Evolutionary conservation across 2,329 filamentous ascomycete genomes (phyloP).

Genomic region (Nakataea oryzae): DNA sequence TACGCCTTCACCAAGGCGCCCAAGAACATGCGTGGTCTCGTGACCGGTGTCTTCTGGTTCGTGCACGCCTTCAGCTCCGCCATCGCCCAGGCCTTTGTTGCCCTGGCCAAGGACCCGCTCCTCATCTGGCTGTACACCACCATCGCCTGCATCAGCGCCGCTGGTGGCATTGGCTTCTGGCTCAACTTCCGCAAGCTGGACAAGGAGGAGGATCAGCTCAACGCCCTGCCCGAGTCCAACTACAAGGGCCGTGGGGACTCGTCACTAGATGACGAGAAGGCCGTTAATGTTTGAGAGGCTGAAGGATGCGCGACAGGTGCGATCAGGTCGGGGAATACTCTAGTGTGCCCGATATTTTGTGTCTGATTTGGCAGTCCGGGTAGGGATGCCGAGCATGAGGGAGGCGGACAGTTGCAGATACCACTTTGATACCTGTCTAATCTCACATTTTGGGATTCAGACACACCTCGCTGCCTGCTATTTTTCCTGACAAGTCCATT

Average conservation of each 20-base stretch:
- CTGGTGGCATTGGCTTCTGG: constrained; percentile 59
- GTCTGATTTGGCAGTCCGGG: not conserved
- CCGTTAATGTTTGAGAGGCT: not conserved
- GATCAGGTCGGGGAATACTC: not conserved
- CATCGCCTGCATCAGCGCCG: constrained; percentile 53
- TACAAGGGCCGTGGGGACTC: constrained; percentile 3
- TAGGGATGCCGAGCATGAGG: not conserved
- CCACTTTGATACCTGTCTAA: not conserved
- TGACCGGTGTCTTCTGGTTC: constrained; percentile 39
- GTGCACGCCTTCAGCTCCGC: constrained; percentile 29
- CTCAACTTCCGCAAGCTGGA: constrained; percentile 48
- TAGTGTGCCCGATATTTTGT: not conserved
- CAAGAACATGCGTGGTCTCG: constrained; percentile 64
- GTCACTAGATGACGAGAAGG: not conserved
- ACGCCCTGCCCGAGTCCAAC: constrained; percentile 28
- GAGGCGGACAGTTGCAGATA: not conserved
- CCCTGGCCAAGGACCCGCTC: constrained; percentile 40
- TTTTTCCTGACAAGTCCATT: not conserved
- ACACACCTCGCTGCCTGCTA: not conserved
- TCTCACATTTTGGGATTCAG: not conserved
- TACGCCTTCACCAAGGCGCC: constrained; percentile 71
- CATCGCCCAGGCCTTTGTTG: constrained; percentile 47
- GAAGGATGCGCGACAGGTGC: not conserved
- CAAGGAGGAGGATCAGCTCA: constrained; percentile 51
- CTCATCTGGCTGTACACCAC: constrained; percentile 65